Evolutionary conservation across 768 basidiomycete species (phyloP).

Genomic region (Neoboletus subvelutipes): DNA sequence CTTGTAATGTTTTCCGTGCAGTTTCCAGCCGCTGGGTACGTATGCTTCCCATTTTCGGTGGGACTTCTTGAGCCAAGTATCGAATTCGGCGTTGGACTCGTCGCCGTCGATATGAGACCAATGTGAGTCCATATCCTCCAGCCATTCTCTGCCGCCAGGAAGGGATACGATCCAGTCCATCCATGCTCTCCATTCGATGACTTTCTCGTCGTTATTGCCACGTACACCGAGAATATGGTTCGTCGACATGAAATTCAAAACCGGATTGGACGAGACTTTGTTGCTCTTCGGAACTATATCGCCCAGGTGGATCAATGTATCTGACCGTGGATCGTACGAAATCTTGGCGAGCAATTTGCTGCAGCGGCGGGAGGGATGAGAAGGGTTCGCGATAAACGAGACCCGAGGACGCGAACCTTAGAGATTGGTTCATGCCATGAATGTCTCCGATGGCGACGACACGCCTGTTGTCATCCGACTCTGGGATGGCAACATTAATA

Average conservation of each 20-base stretch:
- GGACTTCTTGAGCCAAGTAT: conserved; percentile 41
- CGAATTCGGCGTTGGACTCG: conserved; percentile 16
- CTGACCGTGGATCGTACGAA: conserved; percentile 56
- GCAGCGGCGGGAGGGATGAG: conserved; percentile 1
- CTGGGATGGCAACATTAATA: conserved; percentile 35
- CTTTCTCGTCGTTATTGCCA: conserved; percentile 92
- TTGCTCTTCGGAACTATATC: conserved; percentile 74
- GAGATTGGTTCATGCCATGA: conserved; percentile 73
- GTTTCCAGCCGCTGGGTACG: conserved; percentile 68
- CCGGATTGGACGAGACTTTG: conserved; percentile 53
- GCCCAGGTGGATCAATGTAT: conserved; percentile 79
- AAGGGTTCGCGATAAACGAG: neutral
- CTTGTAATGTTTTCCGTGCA: conserved; percentile 75
- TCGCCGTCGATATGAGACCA: conserved; percentile 41
- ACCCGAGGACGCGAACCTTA: conserved; percentile 50
- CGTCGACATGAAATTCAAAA: conserved; percentile 62
- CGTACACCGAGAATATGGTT: conserved; percentile 76
- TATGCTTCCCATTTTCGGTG: conserved; percentile 45
- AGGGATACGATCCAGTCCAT: conserved; percentile 67
- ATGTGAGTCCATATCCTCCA: conserved; percentile 45
- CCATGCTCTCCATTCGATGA: conserved; percentile 90
- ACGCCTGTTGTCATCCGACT: conserved; percentile 47
- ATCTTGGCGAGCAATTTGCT: conserved; percentile 66
- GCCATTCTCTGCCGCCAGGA: conserved; percentile 50
- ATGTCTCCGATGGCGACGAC: conserved; percentile 84